Conservation (phyloP, 495 filamentous ascomycete genomes). For the Sporormia fimetaria region DNA sequence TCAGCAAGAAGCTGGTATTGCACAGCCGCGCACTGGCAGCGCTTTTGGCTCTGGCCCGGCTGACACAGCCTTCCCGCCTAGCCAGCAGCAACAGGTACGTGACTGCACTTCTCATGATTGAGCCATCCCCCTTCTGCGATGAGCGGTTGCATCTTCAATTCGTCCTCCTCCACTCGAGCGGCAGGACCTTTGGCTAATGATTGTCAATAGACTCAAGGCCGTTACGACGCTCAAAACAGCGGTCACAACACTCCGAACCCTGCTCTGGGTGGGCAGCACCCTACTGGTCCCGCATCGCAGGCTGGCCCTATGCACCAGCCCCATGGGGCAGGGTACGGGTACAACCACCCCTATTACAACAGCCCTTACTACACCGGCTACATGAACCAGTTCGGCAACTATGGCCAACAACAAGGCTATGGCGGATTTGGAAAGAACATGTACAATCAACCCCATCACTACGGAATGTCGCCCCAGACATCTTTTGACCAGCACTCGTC, state of each 20-base stretch:
- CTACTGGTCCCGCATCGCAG: constrained; percentile 42
- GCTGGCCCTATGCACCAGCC: constrained; percentile 55
- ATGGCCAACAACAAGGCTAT: constrained; percentile 60
- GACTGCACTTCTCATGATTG: constrained; percentile 1
- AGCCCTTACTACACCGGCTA: constrained; percentile 72
- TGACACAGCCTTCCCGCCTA: constrained; percentile 50
- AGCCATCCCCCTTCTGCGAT: neutral
- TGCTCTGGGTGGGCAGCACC: constrained; percentile 55
- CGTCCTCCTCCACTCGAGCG: constrained; percentile 1
- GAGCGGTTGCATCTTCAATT: neutral
- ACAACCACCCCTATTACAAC: constrained; percentile 63
- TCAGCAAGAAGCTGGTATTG: constrained; percentile 60
- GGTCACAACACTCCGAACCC: constrained; percentile 85
- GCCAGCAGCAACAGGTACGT: constrained; percentile 34
- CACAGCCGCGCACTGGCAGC: constrained; percentile 59
- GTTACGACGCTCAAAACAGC: constrained; percentile 73
- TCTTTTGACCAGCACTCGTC: constrained; percentile 66
- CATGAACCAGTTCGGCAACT: constrained; percentile 59
- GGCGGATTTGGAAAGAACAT: constrained; percentile 51
- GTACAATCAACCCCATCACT: constrained; percentile 72
- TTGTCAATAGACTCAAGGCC: constrained; percentile 45
- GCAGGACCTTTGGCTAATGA: constrained; percentile 13
- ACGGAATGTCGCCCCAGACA: constrained; percentile 56
- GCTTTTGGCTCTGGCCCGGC: constrained; percentile 63
- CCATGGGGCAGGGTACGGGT: constrained; percentile 32